Conservation (phyloP, 306 rosid genomes). For the Gillenia trifoliata region DNA sequence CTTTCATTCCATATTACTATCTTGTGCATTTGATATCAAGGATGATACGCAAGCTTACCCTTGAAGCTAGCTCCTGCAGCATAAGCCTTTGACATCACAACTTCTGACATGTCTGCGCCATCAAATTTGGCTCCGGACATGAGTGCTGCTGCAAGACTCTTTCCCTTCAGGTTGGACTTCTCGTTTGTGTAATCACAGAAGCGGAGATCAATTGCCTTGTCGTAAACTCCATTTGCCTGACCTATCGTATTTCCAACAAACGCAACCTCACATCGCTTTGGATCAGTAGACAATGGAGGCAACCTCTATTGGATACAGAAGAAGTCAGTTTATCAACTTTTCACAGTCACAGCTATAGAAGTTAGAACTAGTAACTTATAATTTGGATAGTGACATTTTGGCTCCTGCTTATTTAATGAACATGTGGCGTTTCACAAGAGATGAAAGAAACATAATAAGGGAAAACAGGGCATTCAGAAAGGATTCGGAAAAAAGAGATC, state of each 20-base stretch:
- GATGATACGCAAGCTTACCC: conserved; percentile 42
- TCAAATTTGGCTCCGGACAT: conserved; percentile 95
- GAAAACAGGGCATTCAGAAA: not conserved
- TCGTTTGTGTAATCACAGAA: conserved; percentile 84
- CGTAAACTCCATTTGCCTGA: conserved; percentile 94
- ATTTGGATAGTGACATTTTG: not conserved
- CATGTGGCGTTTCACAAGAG: not conserved
- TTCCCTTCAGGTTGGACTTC: conserved; percentile 75
- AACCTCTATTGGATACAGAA: conserved; percentile 56
- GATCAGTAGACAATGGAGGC: conserved; percentile 90
- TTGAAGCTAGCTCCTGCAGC: conserved; percentile 87
- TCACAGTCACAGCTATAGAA: not conserved
- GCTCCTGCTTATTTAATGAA: not conserved
- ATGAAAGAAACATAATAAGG: not conserved
- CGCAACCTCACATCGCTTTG: conserved; percentile 83
- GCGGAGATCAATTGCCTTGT: conserved; percentile 88
- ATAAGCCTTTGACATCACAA: conserved; percentile 94
- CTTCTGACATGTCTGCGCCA: conserved; percentile 97
- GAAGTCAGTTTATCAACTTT: not conserved
- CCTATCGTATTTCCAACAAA: conserved; percentile 90
- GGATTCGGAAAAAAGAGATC: not conserved
- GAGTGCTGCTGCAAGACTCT: conserved; percentile 88
- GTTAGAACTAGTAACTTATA: not conserved
- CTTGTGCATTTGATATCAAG: not conserved
- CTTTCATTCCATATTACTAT: not conserved